These are phyloP conservation scores for Diplodia sapinea DNA, from an alignment of 2,329 filamentous ascomycete species.

Conservation along the genomic window DNA sequence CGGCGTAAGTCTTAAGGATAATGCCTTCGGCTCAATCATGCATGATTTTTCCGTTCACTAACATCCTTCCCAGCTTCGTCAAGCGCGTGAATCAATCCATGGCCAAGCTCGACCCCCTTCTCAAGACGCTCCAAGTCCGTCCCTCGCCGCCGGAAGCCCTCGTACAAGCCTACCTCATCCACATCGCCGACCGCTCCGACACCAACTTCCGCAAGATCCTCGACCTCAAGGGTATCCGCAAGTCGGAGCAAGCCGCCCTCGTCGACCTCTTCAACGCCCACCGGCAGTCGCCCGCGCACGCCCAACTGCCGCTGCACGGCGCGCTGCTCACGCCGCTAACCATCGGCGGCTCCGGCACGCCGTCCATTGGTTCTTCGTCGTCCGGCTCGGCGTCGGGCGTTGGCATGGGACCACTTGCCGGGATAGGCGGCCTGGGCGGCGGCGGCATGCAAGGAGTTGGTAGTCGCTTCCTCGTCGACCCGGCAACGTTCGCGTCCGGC, in stretches of 20 bases:
- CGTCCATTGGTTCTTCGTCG: slow-evolving; percentile 42
- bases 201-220: slow-evolving; percentile 95
- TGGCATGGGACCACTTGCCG: slow-evolving; percentile 53
- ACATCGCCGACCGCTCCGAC: slow-evolving; percentile 92
- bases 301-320: slow-evolving; percentile 60
- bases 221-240: slow-evolving; percentile 88
- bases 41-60: neutral
- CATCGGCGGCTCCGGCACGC: slow-evolving; percentile 41
- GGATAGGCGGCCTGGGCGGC: slow-evolving; percentile 46
- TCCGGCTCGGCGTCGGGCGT: slow-evolving; percentile 53
- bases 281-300: slow-evolving; percentile 68
- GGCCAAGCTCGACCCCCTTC: slow-evolving; percentile 84
- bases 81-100: slow-evolving; percentile 87
- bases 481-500: slow-evolving; percentile 81
- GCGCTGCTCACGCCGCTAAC: slow-evolving; percentile 47
- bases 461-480: slow-evolving; percentile 67
- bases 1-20: slow-evolving; percentile 45
- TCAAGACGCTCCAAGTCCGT: slow-evolving; percentile 96
- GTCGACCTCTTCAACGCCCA: slow-evolving; percentile 92
- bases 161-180: slow-evolving; percentile 96
- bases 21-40: slow-evolving; percentile 36
- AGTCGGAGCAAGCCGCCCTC: slow-evolving; percentile 79
- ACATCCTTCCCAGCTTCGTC: slow-evolving; percentile 64
- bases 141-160: slow-evolving; percentile 89
- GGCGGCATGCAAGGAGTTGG: slow-evolving; percentile 45